A percentile compares a stretch with the other conserved stretches of the same genome.
phyloP scores from a whole-genome alignment of 495 filamentous ascomycete species.

The Massariosphaeria phaeospora region DNA sequence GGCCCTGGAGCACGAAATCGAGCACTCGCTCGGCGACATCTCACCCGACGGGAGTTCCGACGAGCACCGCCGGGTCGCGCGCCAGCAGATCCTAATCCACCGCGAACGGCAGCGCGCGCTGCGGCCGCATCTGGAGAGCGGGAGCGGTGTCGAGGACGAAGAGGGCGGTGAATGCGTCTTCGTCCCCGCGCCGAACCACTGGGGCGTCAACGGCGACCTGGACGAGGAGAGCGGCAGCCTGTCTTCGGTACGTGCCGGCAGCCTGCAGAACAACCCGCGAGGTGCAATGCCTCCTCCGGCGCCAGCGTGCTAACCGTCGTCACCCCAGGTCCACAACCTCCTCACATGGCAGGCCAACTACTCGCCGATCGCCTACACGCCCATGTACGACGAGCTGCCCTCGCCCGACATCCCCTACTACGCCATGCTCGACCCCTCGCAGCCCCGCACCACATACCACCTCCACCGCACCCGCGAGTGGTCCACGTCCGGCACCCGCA shows the following conservation, averaged over 20 bases:
- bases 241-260: conserved; percentile 11
- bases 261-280: background rate
- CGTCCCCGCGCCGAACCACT: conserved; percentile 26
- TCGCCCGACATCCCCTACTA: conserved; percentile 27
- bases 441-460: conserved; percentile 22
- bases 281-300: background rate
- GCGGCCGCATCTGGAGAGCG: conserved; percentile 27
- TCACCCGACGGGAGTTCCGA: conserved; percentile 27
- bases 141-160: conserved; percentile 24
- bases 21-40: conserved; percentile 15
- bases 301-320: no score
- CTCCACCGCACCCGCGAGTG: conserved; percentile 29
- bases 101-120: conserved; percentile 20
- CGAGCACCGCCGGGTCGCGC: conserved; percentile 14
- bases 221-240: conserved; percentile 29
- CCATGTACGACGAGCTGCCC: conserved; percentile 23
- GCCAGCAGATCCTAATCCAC: conserved; percentile 22
- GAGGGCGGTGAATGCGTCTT: conserved; percentile 25
- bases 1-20: conserved; percentile 22
- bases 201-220: conserved; percentile 25
- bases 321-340: conserved; percentile 25
- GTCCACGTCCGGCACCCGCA: conserved; percentile 21
- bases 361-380: conserved; percentile 23
- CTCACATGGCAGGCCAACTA: conserved; percentile 27
- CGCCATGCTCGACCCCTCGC: conserved; percentile 23